These are phyloP conservation scores for Mycocentrospora acerina DNA, from an alignment of 2,329 filamentous ascomycete species.

Conservation along the genomic window DNA sequence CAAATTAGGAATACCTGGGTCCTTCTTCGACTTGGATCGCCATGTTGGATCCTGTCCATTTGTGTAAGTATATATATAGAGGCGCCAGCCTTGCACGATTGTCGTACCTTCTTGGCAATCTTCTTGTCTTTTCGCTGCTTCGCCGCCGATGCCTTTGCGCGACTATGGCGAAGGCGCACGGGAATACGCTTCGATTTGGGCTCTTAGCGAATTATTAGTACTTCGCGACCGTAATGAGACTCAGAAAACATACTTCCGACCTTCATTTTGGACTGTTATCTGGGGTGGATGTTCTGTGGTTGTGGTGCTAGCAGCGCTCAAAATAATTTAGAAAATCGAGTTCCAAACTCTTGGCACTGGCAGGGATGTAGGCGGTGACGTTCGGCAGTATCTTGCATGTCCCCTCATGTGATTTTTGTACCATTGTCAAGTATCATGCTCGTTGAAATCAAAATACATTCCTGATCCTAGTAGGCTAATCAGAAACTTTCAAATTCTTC, in stretches of 20 bases:
- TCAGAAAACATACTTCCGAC: slow-evolving; percentile 42
- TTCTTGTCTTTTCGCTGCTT: slow-evolving; percentile 92
- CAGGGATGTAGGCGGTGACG: neutral
- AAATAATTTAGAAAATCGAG: slow-evolving; percentile 29
- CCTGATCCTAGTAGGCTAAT: no score
- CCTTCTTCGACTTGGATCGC: slow-evolving; percentile 93
- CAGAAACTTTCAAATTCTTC: no score
- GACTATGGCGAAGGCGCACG: slow-evolving; percentile 90
- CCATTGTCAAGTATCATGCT: no score
- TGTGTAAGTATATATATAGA: slow-evolving; percentile 18
- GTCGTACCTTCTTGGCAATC: slow-evolving; percentile 72
- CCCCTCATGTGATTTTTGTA: neutral
- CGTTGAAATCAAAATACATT: no score
- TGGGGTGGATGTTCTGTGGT: slow-evolving; percentile 11
- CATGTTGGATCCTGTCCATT: slow-evolving; percentile 79
- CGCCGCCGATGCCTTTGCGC: slow-evolving; percentile 84
- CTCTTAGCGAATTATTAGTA: slow-evolving; percentile 56
- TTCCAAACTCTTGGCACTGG: slow-evolving; percentile 13
- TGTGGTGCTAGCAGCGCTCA: slow-evolving; percentile 13
- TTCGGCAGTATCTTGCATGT: neutral
- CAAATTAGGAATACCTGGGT: slow-evolving; percentile 93
- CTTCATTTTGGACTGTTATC: slow-evolving; percentile 38
- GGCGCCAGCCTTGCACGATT: neutral
- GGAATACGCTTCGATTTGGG: slow-evolving; percentile 92
- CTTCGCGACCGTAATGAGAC: neutral